Conservation (phyloP, 208 protist genomes). For the Acanthamoeba lenticulata region DNA sequence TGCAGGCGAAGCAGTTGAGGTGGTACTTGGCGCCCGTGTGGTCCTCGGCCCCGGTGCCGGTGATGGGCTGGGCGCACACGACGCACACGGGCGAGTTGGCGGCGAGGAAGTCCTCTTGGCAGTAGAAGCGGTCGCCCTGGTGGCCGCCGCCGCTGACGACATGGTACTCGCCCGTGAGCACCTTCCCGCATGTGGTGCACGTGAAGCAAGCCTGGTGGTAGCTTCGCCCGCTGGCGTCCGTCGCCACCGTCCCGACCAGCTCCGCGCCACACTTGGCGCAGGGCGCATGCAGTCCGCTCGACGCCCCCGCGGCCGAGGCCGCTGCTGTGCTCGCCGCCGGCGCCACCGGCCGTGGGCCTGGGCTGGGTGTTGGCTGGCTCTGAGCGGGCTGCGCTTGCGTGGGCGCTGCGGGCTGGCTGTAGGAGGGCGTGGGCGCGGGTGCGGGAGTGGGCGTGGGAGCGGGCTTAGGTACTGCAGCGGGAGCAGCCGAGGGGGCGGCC, state of each 20-base stretch:
- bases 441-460: background rate
- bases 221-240: background rate
- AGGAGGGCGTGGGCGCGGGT: background rate
- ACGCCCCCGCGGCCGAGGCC: background rate
- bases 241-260: slow-evolving; percentile 1
- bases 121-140: background rate
- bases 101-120: background rate
- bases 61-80: slow-evolving; percentile 26
- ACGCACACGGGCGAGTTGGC: background rate
- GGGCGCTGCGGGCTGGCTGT: background rate
- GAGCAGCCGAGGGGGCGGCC: background rate
- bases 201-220: slow-evolving; percentile 10
- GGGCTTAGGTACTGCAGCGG: background rate
- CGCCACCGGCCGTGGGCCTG: background rate
- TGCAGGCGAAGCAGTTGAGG: slow-evolving; percentile 43
- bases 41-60: slow-evolving; percentile 10
- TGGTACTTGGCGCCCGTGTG: slow-evolving; percentile 40
- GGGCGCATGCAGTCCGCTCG: background rate
- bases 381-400: background rate
- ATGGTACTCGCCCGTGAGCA: background rate
- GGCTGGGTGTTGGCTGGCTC: background rate
- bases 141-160: background rate
- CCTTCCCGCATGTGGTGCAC: background rate
- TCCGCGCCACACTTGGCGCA: background rate
- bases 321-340: background rate